These are phyloP conservation scores for Eucalyptus urophylla DNA, from an alignment of 345 rosid species.

Conservation along the genomic window DNA sequence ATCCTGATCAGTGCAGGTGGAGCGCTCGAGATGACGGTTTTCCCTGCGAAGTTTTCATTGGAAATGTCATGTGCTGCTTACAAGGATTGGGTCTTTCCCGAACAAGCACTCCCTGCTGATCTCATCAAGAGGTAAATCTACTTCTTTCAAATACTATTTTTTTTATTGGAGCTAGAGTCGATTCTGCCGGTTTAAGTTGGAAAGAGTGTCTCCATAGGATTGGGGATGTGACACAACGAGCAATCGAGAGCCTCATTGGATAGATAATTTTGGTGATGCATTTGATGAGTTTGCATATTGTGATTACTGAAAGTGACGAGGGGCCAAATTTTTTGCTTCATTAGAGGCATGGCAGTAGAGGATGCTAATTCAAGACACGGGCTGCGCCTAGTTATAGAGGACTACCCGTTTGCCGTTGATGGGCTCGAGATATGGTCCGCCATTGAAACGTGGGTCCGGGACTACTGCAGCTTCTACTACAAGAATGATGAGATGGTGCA, in stretches of 20 bases:
- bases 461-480: slow-evolving; percentile 46
- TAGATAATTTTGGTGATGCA: not conserved
- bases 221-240: not conserved
- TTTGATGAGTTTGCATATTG: not conserved
- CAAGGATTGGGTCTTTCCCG: slow-evolving; percentile 48
- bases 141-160: not conserved
- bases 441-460: slow-evolving; percentile 50
- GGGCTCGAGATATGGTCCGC: slow-evolving; percentile 74
- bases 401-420: slow-evolving; percentile 71
- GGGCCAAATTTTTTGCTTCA: not conserved
- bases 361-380: slow-evolving; percentile 48
- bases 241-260: not conserved
- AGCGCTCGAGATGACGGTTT: slow-evolving; percentile 46
- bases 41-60: slow-evolving; percentile 49
- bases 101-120: slow-evolving; percentile 62
- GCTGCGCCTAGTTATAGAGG: slow-evolving; percentile 38
- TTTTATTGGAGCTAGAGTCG: not conserved
- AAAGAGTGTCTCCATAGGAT: not conserved
- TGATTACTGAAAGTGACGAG: not conserved
- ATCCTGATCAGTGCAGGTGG: slow-evolving; percentile 56
- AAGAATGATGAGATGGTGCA: slow-evolving; percentile 27
- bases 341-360: slow-evolving; percentile 62
- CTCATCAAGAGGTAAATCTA: slow-evolving; percentile 56
- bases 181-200: not conserved
- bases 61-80: slow-evolving; percentile 45